Evolutionary conservation across 2,329 filamentous ascomycete species (phyloP).

Genomic region (Sporothrix euskadiensis): DNA sequence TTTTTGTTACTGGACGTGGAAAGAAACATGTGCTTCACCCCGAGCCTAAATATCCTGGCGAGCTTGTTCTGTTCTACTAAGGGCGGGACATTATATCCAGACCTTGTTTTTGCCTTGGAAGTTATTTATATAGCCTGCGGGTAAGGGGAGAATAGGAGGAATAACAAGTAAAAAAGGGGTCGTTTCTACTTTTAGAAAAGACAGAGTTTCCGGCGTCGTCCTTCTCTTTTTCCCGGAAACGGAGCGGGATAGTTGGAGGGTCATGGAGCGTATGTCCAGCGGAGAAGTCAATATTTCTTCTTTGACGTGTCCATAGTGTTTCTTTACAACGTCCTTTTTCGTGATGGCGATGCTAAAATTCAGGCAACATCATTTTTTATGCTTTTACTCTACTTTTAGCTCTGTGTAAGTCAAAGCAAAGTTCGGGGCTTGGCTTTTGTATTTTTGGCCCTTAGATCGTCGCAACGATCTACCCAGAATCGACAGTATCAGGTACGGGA

Average conservation of each 20-base stretch:
- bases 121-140: neutral
- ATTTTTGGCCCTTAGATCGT: neutral
- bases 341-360: neutral
- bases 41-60: neutral
- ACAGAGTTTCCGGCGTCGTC: neutral
- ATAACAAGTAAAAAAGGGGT: neutral
- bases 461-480: neutral
- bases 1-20: neutral
- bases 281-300: neutral
- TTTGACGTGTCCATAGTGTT: neutral
- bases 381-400: neutral
- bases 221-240: neutral
- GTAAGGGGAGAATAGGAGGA: conserved; percentile 1
- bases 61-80: neutral
- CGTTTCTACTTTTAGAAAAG: neutral
- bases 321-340: neutral
- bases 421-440: neutral
- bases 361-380: neutral
- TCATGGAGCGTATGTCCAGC: neutral
- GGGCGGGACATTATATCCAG: neutral
- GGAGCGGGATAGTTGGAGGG: neutral
- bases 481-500: neutral
- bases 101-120: neutral
- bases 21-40: neutral
- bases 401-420: neutral